Evolutionary conservation across 345 rosid species (phyloP).

Genomic region (Physaria fendleri): DNA sequence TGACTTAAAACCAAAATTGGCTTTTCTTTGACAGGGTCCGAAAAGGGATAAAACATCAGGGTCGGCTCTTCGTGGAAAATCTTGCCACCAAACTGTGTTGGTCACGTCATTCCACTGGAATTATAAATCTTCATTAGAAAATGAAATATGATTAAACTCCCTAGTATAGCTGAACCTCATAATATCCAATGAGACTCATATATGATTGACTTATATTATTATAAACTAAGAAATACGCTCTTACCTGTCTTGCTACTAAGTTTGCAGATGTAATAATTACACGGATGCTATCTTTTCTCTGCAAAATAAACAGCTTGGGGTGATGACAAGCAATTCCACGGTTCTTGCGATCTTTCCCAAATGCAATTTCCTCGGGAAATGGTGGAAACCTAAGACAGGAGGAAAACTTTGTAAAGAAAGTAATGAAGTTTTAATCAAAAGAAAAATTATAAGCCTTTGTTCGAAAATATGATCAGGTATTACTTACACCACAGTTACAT

Average conservation of each 20-base stretch:
- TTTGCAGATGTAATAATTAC: slow-evolving; percentile 82
- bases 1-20: slow-evolving; percentile 35
- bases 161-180: neutral
- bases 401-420: slow-evolving; percentile 8
- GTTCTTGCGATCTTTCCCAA: slow-evolving; percentile 73
- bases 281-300: slow-evolving; percentile 69
- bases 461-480: neutral
- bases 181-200: neutral
- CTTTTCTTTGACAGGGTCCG: slow-evolving; percentile 32
- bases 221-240: slow-evolving; percentile 1
- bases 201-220: slow-evolving; percentile 1
- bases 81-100: slow-evolving; percentile 98
- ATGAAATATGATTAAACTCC: neutral
- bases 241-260: slow-evolving; percentile 78
- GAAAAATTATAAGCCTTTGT: neutral
- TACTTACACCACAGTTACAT: slow-evolving; percentile 68
- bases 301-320: slow-evolving; percentile 77
- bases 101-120: slow-evolving; percentile 88
- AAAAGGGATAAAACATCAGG: slow-evolving; percentile 73
- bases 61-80: slow-evolving; percentile 60
- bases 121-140: slow-evolving; percentile 9
- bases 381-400: slow-evolving; percentile 61
- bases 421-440: neutral
- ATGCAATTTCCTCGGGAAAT: slow-evolving; percentile 78
- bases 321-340: slow-evolving; percentile 93